phyloP scores from a whole-genome alignment of 1,284 basidiomycete genomes.

The Agaricales sp. region DNA sequence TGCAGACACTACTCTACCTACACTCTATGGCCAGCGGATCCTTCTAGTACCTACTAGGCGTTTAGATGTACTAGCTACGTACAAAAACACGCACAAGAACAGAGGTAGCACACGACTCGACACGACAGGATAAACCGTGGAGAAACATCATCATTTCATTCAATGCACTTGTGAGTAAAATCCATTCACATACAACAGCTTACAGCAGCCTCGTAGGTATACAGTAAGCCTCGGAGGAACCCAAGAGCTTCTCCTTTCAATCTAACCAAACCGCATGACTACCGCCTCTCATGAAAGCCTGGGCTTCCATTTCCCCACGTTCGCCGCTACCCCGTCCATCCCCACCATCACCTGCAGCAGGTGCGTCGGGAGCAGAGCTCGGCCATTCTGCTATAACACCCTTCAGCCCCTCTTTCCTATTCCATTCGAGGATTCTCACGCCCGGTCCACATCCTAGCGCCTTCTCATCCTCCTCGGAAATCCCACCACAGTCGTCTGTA shows the following conservation, averaged over 20 bases:
- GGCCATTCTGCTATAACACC: neutral
- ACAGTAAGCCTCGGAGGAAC: no score
- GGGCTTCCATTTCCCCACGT: no score
- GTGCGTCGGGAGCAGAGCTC: neutral
- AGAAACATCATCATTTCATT: no score
- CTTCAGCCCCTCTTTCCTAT: neutral
- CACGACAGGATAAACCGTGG: neutral
- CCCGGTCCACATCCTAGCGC: neutral
- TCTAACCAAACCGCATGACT: conserved; percentile 1
- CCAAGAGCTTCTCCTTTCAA: no score
- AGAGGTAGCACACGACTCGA: no score
- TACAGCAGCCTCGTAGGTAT: neutral
- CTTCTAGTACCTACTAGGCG: no score
- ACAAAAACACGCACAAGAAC: no score
- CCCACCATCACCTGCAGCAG: neutral
- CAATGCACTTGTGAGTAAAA: no score
- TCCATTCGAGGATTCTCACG: neutral
- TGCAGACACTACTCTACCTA: no score
- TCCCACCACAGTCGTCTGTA: neutral
- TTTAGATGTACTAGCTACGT: no score
- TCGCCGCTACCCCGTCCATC: no score
- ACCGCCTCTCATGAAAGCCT: neutral
- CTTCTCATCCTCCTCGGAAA: neutral
- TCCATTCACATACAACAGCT: neutral
- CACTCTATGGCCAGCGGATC: no score